Base-by-base conservation (phyloP, 371 early-diverging fungal genomes). In the Mucor indicus region DNA sequence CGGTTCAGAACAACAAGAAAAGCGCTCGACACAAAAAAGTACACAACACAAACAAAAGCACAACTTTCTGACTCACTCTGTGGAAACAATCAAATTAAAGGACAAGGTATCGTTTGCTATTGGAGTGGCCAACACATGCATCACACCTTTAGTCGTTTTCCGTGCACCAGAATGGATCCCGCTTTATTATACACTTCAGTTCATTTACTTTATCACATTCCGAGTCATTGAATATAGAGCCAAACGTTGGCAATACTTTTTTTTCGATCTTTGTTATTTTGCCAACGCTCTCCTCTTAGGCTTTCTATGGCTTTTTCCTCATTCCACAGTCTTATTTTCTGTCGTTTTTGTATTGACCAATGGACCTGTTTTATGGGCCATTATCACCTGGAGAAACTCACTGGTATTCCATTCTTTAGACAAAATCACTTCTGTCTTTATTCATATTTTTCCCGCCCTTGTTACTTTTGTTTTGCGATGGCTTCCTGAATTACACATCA, bases 81-180 rank as follows among this genome's bases (percentile, higher is more conserved):
- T 67, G 25, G 68, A 72, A 19, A 69, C 77, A 5, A 71, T 75
- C 13, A 64, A 64, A 25, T 53, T 74, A 24, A 64, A 75, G 32
- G 84, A 86, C 62, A 86, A 86, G 63, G 38, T 83, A 12, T 69
- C 83, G 8, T 86, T 86, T 60, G 80, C 84, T 2, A 60, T 81
- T 8, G 86, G 86, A 2, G 81, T 81, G 38, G 76, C 79, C 29
- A 80, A 81, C 53, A 66, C 83, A 38, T 84, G 85, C 53, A 45
- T 78, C 5, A 72, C 83, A 4, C 80, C 80, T 1, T 69, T 80
- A 31, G 29, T 82, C 17, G 52, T 73, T 7, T 58, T 75, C 7
- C 63, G 69, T 43, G 57, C 66, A 31, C 84, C 84, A 3, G 64
- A 67, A 23, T 73, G 69, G 69, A 69, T 84, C 23, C 81, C 85